A percentile compares a stretch with the other conserved stretches of the same genome.
Conservation (phyloP, 2,329 filamentous ascomycete species). For the Annulohypoxylon truncatum region DNA sequence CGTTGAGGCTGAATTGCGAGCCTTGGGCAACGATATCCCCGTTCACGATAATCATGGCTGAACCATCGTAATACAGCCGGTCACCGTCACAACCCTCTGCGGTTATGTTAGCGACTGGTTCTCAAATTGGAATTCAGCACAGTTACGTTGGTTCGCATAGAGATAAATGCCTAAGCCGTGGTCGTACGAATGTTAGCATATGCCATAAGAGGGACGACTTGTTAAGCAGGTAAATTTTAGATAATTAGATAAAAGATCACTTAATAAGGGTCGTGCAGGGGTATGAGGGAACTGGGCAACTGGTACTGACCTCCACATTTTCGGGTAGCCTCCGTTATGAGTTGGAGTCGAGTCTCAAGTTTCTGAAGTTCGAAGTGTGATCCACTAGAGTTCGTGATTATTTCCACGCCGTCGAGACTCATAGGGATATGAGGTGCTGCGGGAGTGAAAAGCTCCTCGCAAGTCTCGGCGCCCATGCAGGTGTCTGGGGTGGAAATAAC, state of each 20-base stretch:
- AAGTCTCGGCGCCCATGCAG: slow-evolving; percentile 66
- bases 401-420: slow-evolving; percentile 74
- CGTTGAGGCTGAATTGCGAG: slow-evolving; percentile 72
- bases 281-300: background rate
- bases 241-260: too few relatives aligned
- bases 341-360: slow-evolving; percentile 69
- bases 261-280: too few relatives aligned
- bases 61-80: slow-evolving; percentile 60
- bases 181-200: background rate
- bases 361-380: slow-evolving; percentile 73
- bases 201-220: background rate
- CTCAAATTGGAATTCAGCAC: background rate
- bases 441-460: slow-evolving; percentile 75
- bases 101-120: background rate
- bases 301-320: background rate
- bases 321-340: slow-evolving; percentile 74
- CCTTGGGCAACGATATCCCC: slow-evolving; percentile 73
- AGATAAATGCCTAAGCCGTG: slow-evolving; percentile 53
- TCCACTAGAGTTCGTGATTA: slow-evolving; percentile 76
- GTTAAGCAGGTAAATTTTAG: background rate
- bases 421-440: slow-evolving; percentile 50
- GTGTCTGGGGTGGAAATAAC: slow-evolving; percentile 71
- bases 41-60: slow-evolving; percentile 71
- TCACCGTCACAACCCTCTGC: slow-evolving; percentile 66
- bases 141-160: slow-evolving; percentile 69